Base-by-base conservation (phyloP, 495 filamentous ascomycete species). In the Hypoxylon cercidicola region DNA sequence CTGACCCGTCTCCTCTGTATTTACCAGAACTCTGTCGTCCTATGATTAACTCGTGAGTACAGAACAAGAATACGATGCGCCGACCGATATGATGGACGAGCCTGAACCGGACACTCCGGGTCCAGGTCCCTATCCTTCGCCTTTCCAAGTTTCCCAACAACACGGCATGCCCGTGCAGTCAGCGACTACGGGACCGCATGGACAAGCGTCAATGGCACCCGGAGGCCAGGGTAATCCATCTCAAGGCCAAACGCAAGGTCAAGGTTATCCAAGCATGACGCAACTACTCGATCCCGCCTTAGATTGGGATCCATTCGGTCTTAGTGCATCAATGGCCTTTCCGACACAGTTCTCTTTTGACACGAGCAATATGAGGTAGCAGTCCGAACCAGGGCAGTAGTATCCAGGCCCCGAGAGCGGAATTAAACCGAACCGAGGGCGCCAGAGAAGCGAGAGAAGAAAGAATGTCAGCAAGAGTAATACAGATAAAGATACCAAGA, bases 41-140 rank as follows among this genome's bases (percentile, higher is more conserved):
- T 91, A 92, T 87, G 80, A 81, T 90, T 80, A 92, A 86, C 86
- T 74, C 83, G 83, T 90, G 79, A 84, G 77, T 88, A 84, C 85
- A 99, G 95, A 98, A 83, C 94, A 97, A 85, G 95, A 99, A 83
- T 98, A 98, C 82, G 95, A 99, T 78, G 93, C 95, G 55, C 91
- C 95, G 82, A 88, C 90, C 72, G 93, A 97, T 66, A 91, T 97
- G 85, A 87, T 95, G 74, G 94, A 98, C 74, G 94, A 97, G 30
- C 73, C 85, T 65, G 87, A 89, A 30, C 81, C 86, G 60, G 87
- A 90, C 56, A 85, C 87, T n/a, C 84, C 88, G 21, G 88, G 87
- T 18, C 83, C 89, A 21, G 87, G 87, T 18, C 85, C 90, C 2
- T 93, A 89, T 67, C 84, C 90, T 23, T 62, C 68, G 56, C 55